These are phyloP conservation scores for Aspergillus aculeatinus DNA, from an alignment of 2,329 filamentous ascomycete species.

Conservation along the genomic window DNA sequence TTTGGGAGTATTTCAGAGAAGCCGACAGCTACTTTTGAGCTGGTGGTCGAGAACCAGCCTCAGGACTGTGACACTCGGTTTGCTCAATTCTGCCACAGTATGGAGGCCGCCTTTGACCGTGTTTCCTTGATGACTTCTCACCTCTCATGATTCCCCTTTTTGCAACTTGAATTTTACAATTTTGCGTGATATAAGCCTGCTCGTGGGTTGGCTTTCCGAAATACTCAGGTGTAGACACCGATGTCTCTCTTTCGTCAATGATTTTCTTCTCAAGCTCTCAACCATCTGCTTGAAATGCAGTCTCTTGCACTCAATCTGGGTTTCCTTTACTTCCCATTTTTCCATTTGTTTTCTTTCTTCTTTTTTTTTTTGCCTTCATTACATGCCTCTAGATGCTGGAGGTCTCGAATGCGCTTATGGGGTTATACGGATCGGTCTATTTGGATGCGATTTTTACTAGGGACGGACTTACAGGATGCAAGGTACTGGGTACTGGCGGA, in stretches of 20 bases:
- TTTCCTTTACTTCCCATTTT: slow-evolving; percentile 7
- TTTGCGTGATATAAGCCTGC: slow-evolving; percentile 18
- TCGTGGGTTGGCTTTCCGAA: slow-evolving; percentile 13
- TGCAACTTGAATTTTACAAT: slow-evolving; percentile 20
- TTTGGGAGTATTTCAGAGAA: slow-evolving; percentile 64
- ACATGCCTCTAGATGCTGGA: background rate
- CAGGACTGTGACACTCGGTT: slow-evolving; percentile 32
- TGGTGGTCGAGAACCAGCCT: slow-evolving; percentile 54
- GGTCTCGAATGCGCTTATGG: background rate
- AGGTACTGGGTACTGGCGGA: background rate
- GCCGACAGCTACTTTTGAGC: slow-evolving; percentile 59
- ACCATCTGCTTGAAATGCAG: background rate
- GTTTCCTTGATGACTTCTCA: slow-evolving; percentile 42
- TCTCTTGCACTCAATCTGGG: background rate
- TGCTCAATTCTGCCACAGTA: slow-evolving; percentile 39
- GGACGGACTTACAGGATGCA: background rate
- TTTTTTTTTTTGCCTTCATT: background rate
- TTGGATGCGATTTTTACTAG: background rate
- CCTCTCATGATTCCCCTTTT: slow-evolving; percentile 37
- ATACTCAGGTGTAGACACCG: slow-evolving; percentile 19
- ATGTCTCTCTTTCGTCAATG: slow-evolving; percentile 26
- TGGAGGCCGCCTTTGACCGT: slow-evolving; percentile 45
- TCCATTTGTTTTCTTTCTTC: slow-evolving; percentile 1
- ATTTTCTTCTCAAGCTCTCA: slow-evolving; percentile 20
- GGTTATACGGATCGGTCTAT: background rate